Base-by-base conservation (phyloP, 2,329 filamentous ascomycete genomes). In the Onygenales sp. region DNA sequence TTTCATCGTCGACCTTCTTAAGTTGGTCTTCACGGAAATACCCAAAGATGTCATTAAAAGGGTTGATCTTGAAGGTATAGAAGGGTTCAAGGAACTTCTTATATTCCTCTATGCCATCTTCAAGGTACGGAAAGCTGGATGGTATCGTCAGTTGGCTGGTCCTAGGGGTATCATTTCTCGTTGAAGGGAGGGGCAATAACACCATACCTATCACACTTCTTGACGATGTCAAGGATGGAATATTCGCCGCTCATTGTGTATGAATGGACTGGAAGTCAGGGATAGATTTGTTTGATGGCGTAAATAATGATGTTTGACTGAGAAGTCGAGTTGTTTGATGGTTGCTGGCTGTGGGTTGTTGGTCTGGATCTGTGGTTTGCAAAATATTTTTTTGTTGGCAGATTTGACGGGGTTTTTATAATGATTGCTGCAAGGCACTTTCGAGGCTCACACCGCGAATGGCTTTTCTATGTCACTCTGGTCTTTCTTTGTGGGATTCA, bases 111-210 rank as follows among this genome's bases (percentile, higher is more conserved):
- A 81, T 78, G 58, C 84, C 74, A 52, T 75, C 76, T 53, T 85
- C 77, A 53, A 79, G 77, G 70, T 94, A 89, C 1, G 90, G 90
- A 64, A 95, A 95, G 63, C 87, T 92, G 62, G 50, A 47, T 5
- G 14, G 43, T 31, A 35, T 38, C 44, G 53, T 43, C 50, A 32
- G 21, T 55, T 50, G 50, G 43, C 10, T 45, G 49, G 3, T 10
- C n/a, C 11, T 27, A 8, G 13, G 13, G 31, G n/a, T 35, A 41
- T 49, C 7, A 42, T 51, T 14, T 9, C 21, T 5, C 31, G 44
- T 39, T 36, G n/a, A 7, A 32, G 7, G 2, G n/a, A 39, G 11
- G 27, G 6, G 27, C 31, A 27, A 49, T 2, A 33, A 70, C 2
- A 27, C 21, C 77, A 69, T 66, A 84, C 80, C 66, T 71, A 70